Percentiles rank a stretch among this genome's conserved stretches.
Conservation (phyloP, 225 moss, liverwort and hornwort species). For the Pleurozium schreberi region DNA sequence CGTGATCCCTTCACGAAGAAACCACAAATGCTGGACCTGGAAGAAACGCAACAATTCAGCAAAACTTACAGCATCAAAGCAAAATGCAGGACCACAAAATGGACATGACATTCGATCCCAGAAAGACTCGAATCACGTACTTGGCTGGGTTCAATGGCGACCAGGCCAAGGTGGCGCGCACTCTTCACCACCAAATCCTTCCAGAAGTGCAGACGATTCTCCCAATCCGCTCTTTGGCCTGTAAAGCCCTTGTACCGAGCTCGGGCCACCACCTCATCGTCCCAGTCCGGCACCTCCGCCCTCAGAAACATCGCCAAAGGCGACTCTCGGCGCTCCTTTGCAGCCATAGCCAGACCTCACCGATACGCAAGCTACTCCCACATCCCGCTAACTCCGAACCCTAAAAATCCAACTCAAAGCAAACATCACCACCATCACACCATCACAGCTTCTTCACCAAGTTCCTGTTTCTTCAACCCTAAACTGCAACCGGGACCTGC, state of each 20-base stretch:
- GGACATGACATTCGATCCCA: neutral
- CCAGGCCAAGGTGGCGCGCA: conserved; percentile 51
- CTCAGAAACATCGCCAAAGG: conserved; percentile 42
- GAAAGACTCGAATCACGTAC: conserved; percentile 1
- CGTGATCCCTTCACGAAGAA: conserved; percentile 71
- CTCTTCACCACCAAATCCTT: conserved; percentile 48
- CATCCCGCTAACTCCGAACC: neutral
- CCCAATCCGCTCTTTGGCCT: conserved; percentile 85
- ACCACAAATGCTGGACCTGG: conserved; percentile 90
- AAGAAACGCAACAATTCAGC: neutral
- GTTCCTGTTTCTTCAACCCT: neutral
- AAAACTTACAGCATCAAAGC: neutral
- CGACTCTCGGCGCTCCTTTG: conserved; percentile 16
- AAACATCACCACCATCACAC: neutral
- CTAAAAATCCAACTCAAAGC: neutral
- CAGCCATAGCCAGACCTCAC: conserved; percentile 11
- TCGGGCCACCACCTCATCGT: conserved; percentile 59
- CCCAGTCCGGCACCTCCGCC: conserved; percentile 70
- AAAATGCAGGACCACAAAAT: neutral
- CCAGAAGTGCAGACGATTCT: conserved; percentile 73
- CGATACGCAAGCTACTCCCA: neutral
- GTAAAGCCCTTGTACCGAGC: conserved; percentile 85
- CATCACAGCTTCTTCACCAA: neutral
- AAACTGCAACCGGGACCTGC: neutral
- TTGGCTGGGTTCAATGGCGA: conserved; percentile 54